Evolutionary conservation across 108 stramenopile genomes (phyloP).

Genomic region (Fistulifera pelliculosa): DNA sequence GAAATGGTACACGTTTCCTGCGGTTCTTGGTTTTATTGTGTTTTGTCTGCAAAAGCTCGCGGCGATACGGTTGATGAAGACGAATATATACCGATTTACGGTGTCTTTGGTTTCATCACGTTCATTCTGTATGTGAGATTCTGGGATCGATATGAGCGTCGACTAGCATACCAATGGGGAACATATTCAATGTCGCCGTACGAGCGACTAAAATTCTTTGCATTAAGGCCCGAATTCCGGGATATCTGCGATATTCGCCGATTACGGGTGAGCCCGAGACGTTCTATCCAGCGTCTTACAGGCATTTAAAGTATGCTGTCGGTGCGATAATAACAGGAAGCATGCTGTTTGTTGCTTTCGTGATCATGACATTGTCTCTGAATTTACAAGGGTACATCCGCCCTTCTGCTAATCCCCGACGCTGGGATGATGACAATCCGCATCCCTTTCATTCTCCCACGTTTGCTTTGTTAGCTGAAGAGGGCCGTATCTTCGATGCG

Average conservation of each 20-base stretch:
- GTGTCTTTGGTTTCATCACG: conserved; percentile 58
- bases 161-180: conserved; percentile 49
- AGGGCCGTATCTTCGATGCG: conserved; percentile 52
- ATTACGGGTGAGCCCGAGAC: conserved; percentile 53
- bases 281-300: conserved; percentile 43
- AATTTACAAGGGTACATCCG: conserved; percentile 76
- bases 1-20: conserved; percentile 35
- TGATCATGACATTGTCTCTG: conserved; percentile 64
- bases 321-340: conserved; percentile 43
- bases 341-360: conserved; percentile 49
- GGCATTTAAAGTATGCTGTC: conserved; percentile 42
- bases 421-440: conserved; percentile 24
- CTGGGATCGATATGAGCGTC: conserved; percentile 57
- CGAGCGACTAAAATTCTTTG: conserved; percentile 20
- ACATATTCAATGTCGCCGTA: conserved; percentile 14
- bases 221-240: conserved; percentile 49
- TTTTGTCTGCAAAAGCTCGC: conserved; percentile 27
- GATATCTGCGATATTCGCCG: conserved; percentile 40
- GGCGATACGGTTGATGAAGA: conserved; percentile 53
- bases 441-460: conserved; percentile 52
- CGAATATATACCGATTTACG: conserved; percentile 58
- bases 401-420: conserved; percentile 28
- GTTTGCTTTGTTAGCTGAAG: conserved; percentile 44
- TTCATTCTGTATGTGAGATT: conserved; percentile 41
- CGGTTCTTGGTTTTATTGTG: conserved; percentile 29